Evolutionary conservation across 1,284 basidiomycete species (phyloP), one percentile per base, ranked within the genome.

Genomic region (Trichosporon asahii): DNA sequence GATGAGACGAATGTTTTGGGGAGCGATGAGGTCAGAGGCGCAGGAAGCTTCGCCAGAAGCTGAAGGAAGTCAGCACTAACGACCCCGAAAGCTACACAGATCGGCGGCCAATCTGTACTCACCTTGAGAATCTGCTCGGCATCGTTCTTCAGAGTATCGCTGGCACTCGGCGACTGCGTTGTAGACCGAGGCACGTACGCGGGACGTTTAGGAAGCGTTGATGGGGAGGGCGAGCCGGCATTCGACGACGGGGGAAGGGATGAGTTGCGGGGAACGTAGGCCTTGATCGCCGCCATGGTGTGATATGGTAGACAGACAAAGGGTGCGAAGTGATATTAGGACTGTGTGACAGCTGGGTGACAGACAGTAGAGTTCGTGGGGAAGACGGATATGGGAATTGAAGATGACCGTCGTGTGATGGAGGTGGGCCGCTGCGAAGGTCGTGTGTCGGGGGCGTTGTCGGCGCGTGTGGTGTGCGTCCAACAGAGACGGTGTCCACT

Each of bases 81-180:
- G n/a, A 21, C 18, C 18, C 40, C 40, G 14, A 23, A 31, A 27
- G 40, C 29, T 23, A 49, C 40, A 7, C 37, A n/a, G 53, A 61
- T 27, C 55, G 25, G 35, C 53, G 44, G 33, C 35, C 9, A 21
- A 27, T 31, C 25, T 7, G 25, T 23, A 73, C 77, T 68, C 66
- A 79, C 80, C 69, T 78, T 77, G 33, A 81, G 73, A 7, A 81
- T 78, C 18, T 76, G 74, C 23, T 72, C 70, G 25, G 73, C 73
- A 23, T 63, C 68, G 37, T 67, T 67, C 67, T 74, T 72, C 11
- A 77, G 75, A 21, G 74, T 73, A 14, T 76, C 69, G 21, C 68
- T 66, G n/a, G 68, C 23, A 40, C 21, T 64, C 29, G 49, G 66
- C 6, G 66, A 67, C 49, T 63, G 44, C 21, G 31, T 68, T 11